Conservation (phyloP, 2,329 filamentous ascomycete genomes). For the Balansia obtecta region DNA sequence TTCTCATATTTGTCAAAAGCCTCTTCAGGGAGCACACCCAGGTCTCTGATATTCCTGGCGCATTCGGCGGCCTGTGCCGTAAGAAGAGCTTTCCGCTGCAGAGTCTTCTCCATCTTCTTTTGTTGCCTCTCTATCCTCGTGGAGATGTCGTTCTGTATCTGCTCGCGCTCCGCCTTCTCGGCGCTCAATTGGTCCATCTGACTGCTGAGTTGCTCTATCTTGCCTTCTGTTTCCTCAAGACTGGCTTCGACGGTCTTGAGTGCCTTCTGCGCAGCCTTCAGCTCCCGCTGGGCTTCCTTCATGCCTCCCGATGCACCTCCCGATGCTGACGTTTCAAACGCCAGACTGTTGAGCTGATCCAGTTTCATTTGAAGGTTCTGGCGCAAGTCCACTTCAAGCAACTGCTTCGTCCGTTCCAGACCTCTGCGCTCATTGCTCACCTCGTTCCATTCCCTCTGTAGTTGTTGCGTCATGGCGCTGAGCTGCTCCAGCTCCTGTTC, state of each 20-base stretch:
- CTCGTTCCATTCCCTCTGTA: constrained; percentile 67
- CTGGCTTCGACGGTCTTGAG: constrained; percentile 55
- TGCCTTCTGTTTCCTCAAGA: constrained; percentile 60
- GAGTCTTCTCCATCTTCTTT: constrained; percentile 81
- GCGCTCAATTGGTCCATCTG: constrained; percentile 44
- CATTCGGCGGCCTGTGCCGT: constrained; percentile 68
- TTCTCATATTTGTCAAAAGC: constrained; percentile 85
- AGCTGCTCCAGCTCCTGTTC: constrained; percentile 67
- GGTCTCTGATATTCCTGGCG: constrained; percentile 77
- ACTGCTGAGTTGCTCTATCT: constrained; percentile 43
- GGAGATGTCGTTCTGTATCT: constrained; percentile 63
- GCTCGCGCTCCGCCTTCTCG: constrained; percentile 50
- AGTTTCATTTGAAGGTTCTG: constrained; percentile 80
- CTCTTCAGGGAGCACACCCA: constrained; percentile 88
- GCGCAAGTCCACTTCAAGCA: constrained; percentile 76
- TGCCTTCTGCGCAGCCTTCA: constrained; percentile 62
- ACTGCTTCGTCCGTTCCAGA: constrained; percentile 67
- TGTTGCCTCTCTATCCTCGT: constrained; percentile 73
- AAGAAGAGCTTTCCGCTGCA: constrained; percentile 74
- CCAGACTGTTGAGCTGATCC: constrained; percentile 70
- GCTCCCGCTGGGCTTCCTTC: constrained; percentile 67
- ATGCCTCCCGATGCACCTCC: constrained; percentile 53
- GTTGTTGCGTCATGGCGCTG: constrained; percentile 53
- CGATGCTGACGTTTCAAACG: constrained; percentile 50
- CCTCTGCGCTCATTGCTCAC: constrained; percentile 62